Evolutionary conservation across 805 yeast genomes (phyloP).

Genomic region (Kodamaea kaohsiungensis): DNA sequence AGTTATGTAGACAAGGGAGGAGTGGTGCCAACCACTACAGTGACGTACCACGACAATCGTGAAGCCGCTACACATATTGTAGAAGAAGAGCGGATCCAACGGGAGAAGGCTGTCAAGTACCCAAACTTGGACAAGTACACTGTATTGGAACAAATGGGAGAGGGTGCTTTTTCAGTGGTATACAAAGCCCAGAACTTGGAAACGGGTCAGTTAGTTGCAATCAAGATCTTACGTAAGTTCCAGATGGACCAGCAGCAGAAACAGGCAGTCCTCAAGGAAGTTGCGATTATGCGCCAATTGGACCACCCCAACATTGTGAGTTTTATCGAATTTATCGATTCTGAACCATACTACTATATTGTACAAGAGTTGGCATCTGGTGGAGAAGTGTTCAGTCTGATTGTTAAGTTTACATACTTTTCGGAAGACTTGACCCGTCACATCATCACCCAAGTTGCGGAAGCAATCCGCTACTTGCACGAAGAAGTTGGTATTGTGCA

Average conservation of each 20-base stretch:
- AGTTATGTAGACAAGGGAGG: conserved; percentile 1
- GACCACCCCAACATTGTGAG: conserved; percentile 64
- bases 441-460: conserved; percentile 61
- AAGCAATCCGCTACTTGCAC: conserved; percentile 69
- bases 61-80: conserved; percentile 36
- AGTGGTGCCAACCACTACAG: background rate
- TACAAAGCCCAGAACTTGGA: conserved; percentile 53
- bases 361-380: conserved; percentile 75
- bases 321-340: conserved; percentile 66
- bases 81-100: conserved; percentile 33
- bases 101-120: conserved; percentile 24
- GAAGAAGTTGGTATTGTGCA: conserved; percentile 77
- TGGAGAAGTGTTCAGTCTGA: conserved; percentile 73
- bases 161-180: conserved; percentile 81
- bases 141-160: conserved; percentile 60
- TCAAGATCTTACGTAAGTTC: conserved; percentile 65
- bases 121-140: conserved; percentile 45
- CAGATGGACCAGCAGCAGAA: conserved; percentile 63
- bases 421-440: conserved; percentile 66
- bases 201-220: conserved; percentile 47
- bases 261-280: conserved; percentile 77
- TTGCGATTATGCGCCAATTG: conserved; percentile 68
- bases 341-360: conserved; percentile 60
- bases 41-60: conserved; percentile 18
- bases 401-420: conserved; percentile 65